Conservation (phyloP, 1,284 basidiomycete genomes). For the Pseudozyma pruni region DNA sequence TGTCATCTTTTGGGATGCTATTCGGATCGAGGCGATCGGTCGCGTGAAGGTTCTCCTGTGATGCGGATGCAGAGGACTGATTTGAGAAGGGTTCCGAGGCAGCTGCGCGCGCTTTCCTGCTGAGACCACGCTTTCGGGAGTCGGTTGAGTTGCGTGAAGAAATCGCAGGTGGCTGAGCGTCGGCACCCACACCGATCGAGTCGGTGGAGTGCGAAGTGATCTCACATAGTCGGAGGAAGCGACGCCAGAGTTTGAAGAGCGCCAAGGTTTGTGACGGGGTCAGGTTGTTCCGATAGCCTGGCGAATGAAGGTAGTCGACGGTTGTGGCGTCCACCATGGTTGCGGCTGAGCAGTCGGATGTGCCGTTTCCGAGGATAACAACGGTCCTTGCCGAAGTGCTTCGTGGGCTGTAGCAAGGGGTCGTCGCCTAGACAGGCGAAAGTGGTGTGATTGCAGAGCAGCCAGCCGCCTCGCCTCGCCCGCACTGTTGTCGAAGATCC, state of each 20-base stretch:
- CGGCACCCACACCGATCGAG: slow-evolving; percentile 29
- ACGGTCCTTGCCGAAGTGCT: no score
- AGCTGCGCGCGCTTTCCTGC: slow-evolving; percentile 15
- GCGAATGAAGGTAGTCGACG: slow-evolving; percentile 46
- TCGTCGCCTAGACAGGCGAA: no score
- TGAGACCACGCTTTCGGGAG: slow-evolving; percentile 19
- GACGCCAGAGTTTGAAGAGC: slow-evolving; percentile 60
- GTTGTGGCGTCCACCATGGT: slow-evolving; percentile 29
- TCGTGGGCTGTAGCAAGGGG: no score
- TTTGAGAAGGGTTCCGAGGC: slow-evolving; percentile 27
- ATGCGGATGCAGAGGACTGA: slow-evolving; percentile 25
- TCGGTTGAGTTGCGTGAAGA: slow-evolving; percentile 29
- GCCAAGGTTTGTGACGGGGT: slow-evolving; percentile 52
- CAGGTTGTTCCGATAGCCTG: slow-evolving; percentile 53
- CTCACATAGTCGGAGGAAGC: slow-evolving; percentile 61
- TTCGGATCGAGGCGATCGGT: slow-evolving; percentile 11
- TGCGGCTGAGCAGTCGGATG: background rate
- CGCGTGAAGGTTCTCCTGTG: slow-evolving; percentile 13
- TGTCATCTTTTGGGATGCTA: slow-evolving; percentile 50
- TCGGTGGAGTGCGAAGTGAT: slow-evolving; percentile 37
- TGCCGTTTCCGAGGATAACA: no score
- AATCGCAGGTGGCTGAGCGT: slow-evolving; percentile 12
- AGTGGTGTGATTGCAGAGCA: no score
- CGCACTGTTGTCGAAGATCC: no score
- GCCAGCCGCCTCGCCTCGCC: no score